phyloP scores from a whole-genome alignment of 805 yeast species.

The Wickerhamomyces sydowiorum region DNA sequence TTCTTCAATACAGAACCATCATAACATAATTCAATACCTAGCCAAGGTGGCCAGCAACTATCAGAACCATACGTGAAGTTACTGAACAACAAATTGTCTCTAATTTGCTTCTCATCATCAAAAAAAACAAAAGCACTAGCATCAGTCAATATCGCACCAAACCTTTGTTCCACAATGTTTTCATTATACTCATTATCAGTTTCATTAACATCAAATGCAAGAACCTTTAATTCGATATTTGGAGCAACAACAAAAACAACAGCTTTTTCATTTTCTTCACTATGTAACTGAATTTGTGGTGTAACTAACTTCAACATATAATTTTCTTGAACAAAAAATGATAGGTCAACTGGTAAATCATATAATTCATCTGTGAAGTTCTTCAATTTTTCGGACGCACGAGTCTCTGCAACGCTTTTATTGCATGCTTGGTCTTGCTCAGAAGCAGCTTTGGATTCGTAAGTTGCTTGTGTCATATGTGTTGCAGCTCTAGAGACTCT shows the following conservation, averaged over 20 bases:
- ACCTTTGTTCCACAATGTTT: constrained; percentile 54
- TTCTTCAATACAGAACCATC: constrained; percentile 42
- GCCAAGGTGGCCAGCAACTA: constrained; percentile 84
- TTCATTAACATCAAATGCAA: constrained; percentile 51
- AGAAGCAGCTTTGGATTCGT: neutral
- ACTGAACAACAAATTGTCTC: constrained; percentile 39
- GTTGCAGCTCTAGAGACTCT: neutral
- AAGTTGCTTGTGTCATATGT: neutral
- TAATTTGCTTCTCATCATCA: constrained; percentile 38
- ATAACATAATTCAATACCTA: constrained; percentile 65
- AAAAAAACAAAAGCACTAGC: constrained; percentile 70
- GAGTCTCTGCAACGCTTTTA: constrained; percentile 8
- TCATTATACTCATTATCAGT: constrained; percentile 37
- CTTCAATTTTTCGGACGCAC: constrained; percentile 27
- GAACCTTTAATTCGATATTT: constrained; percentile 56
- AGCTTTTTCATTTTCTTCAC: constrained; percentile 45
- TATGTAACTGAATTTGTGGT: constrained; percentile 76
- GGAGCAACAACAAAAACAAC: constrained; percentile 73
- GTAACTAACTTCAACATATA: constrained; percentile 63
- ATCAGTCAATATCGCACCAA: constrained; percentile 59
- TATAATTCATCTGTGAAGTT: constrained; percentile 48
- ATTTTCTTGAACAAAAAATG: constrained; percentile 40
- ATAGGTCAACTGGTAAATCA: constrained; percentile 30
- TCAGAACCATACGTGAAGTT: constrained; percentile 55
- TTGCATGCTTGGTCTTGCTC: constrained; percentile 4